A percentile compares a stretch with the other conserved stretches of the same genome.
phyloP scores from a whole-genome alignment of 257 asterid species.

The Linaria vulgaris region DNA sequence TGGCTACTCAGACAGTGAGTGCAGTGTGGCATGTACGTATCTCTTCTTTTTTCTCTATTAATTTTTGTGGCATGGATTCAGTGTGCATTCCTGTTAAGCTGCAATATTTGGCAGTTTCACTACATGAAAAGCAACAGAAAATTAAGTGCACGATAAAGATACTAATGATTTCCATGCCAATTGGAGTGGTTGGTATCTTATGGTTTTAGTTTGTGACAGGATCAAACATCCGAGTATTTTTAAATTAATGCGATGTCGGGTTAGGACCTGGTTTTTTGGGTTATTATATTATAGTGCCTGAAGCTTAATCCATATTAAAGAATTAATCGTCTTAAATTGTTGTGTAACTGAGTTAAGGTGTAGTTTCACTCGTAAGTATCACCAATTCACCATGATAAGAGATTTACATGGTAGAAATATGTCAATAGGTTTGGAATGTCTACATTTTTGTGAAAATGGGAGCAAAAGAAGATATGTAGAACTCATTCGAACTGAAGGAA shows the following conservation, averaged over 20 bases:
- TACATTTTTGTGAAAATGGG: neutral
- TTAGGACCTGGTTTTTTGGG: neutral
- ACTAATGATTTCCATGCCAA: neutral
- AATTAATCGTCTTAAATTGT: neutral
- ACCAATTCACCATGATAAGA: neutral
- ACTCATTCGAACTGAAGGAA: neutral
- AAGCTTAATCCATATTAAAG: neutral
- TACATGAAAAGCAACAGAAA: neutral
- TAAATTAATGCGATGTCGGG: neutral
- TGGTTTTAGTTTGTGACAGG: slow-evolving; percentile 1
- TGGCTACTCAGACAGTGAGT: slow-evolving; percentile 92
- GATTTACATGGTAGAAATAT: neutral
- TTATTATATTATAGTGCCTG: too few relatives aligned
- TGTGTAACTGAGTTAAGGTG: neutral
- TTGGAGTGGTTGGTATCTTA: neutral
- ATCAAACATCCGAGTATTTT: neutral
- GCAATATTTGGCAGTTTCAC: slow-evolving; percentile 3
- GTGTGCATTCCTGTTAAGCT: neutral
- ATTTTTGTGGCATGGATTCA: neutral
- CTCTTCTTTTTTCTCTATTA: slow-evolving; percentile 17
- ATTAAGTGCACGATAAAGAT: slow-evolving; percentile 3
- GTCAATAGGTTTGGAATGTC: neutral
- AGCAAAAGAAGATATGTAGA: neutral
- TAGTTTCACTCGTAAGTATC: neutral
- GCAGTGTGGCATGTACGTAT: slow-evolving; percentile 98